Conservation (phyloP, 2,329 filamentous ascomycete species). For the Cercospora sojina region DNA sequence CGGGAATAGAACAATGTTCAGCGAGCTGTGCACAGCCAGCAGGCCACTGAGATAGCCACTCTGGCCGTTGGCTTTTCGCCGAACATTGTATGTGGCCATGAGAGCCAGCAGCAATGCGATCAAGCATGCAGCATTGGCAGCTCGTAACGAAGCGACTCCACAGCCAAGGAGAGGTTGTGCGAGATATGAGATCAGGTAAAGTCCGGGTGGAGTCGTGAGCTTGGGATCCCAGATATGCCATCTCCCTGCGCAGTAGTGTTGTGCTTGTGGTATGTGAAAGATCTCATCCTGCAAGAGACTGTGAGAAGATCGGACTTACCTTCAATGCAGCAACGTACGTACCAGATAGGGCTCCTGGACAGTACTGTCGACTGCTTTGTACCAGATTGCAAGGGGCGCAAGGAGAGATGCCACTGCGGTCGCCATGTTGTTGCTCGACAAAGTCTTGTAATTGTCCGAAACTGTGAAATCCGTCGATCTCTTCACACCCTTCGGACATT, state of each 20-base stretch:
- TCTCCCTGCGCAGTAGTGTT: conserved; percentile 74
- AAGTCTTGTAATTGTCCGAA: neutral
- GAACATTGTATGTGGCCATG: conserved; percentile 30
- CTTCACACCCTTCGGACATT: neutral
- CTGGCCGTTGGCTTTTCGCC: conserved; percentile 22
- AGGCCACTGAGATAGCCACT: conserved; percentile 15
- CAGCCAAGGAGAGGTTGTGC: conserved; percentile 42
- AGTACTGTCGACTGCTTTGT: conserved; percentile 44
- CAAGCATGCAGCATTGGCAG: conserved; percentile 42
- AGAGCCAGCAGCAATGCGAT: conserved; percentile 38
- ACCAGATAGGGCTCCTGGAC: conserved; percentile 61
- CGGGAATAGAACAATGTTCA: conserved; percentile 84
- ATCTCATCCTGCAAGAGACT: conserved; percentile 66
- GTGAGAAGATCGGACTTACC: conserved; percentile 30
- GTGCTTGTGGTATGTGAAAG: conserved; percentile 88
- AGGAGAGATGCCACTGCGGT: conserved; percentile 24
- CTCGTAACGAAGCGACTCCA: conserved; percentile 40
- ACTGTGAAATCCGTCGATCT: neutral
- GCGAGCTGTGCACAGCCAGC: conserved; percentile 54
- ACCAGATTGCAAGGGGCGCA: conserved; percentile 34
- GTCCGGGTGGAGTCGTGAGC: conserved; percentile 90
- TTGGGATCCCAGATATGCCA: conserved; percentile 90
- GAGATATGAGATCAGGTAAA: conserved; percentile 52
- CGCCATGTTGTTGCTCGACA: conserved; percentile 22
- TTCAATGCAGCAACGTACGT: conserved; percentile 30